Conservation (phyloP, 2,329 filamentous ascomycete species). For the Epichloe sibirici region DNA sequence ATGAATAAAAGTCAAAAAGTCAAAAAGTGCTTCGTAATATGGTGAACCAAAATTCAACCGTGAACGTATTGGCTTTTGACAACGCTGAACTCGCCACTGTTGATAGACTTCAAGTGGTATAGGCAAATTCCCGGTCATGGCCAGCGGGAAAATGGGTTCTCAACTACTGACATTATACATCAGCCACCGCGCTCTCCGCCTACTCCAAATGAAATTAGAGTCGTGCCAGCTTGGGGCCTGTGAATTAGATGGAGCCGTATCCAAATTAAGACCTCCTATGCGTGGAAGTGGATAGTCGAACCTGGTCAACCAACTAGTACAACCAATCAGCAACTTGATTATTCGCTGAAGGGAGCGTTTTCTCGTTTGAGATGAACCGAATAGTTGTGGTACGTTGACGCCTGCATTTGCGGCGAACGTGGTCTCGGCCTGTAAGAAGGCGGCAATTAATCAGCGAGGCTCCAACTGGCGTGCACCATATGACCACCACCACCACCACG, state of each 20-base stretch:
- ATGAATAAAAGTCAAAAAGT: background rate
- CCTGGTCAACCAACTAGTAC: background rate
- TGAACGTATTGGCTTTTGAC: background rate
- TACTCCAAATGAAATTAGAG: background rate
- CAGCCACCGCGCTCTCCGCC: background rate
- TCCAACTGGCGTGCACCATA: background rate
- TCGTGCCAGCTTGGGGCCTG: background rate
- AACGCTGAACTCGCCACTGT: background rate
- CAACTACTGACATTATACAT: background rate
- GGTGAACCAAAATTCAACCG: background rate
- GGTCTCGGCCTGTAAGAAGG: constrained; percentile 19
- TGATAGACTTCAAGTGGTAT: background rate
- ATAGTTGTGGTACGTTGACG: background rate
- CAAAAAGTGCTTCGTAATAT: background rate
- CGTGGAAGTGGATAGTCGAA: background rate
- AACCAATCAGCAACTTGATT: constrained; percentile 8
- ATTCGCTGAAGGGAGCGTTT: constrained; percentile 1
- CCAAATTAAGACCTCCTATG: background rate
- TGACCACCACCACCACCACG: background rate
- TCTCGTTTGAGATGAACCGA: background rate
- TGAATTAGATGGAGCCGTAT: background rate
- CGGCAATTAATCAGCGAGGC: constrained; percentile 24
- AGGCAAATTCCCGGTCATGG: background rate
- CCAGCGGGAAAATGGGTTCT: background rate
- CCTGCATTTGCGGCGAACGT: constrained; percentile 2